These are phyloP conservation scores for Polyporus arcularius DNA, from an alignment of 768 basidiomycete genomes.

Conservation along the genomic window DNA sequence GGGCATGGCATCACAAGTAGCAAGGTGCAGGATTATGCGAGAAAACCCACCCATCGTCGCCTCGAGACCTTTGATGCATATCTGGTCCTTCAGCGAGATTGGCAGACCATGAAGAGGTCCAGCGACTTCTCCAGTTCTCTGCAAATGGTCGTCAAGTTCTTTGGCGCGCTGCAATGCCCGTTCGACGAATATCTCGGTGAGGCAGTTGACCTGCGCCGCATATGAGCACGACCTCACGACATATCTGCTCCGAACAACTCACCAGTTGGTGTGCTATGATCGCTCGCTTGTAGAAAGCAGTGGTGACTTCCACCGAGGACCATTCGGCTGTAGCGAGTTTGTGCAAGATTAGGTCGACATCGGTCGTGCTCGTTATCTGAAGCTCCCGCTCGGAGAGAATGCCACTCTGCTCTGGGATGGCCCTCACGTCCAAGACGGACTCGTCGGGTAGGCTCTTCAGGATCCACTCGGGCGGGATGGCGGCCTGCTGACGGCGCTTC, in stretches of 20 bases:
- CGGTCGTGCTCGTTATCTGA: conserved; percentile 55
- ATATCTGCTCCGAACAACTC: conserved; percentile 20
- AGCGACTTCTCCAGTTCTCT: conserved; percentile 59
- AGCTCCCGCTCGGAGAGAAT: conserved; percentile 55
- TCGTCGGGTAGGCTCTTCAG: conserved; percentile 42
- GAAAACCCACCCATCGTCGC: conserved; percentile 59
- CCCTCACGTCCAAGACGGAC: conserved; percentile 49
- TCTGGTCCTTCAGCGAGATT: conserved; percentile 74
- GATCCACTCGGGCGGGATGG: conserved; percentile 67
- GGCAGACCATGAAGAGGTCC: conserved; percentile 80
- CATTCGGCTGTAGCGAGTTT: conserved; percentile 54
- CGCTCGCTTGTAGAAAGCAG: conserved; percentile 76
- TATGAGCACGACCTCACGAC: not conserved
- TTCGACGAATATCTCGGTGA: conserved; percentile 84
- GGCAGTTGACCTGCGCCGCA: conserved; percentile 62
- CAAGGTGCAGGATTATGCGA: no score
- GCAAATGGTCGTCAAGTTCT: conserved; percentile 64
- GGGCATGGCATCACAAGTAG: not conserved
- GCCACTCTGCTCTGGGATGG: conserved; percentile 54
- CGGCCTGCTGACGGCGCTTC: conserved; percentile 47
- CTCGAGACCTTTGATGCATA: conserved; percentile 68
- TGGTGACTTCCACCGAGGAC: conserved; percentile 67
- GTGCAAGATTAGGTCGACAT: conserved; percentile 49
- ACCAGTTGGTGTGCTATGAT: conserved; percentile 80
- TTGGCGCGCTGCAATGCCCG: conserved; percentile 63